Conservation (phyloP, 140 eudicot species). For the Flaveria floridana region DNA sequence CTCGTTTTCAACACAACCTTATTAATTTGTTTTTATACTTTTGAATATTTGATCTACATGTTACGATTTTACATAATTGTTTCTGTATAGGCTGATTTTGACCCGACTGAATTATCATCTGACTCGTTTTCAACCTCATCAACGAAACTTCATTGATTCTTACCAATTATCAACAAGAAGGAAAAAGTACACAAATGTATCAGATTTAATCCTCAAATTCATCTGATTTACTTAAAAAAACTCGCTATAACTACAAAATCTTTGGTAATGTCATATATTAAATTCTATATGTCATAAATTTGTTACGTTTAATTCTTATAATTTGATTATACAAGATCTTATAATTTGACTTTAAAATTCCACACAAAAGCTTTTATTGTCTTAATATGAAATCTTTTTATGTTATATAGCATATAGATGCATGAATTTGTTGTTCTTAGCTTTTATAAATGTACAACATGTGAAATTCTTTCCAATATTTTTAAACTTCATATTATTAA, state of each 20-base stretch:
- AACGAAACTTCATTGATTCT: too few species aligned
- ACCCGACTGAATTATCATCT: not conserved
- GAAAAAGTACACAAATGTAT: too few species aligned
- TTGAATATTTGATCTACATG: not conserved
- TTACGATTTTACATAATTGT: too few species aligned
- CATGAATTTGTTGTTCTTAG: not conserved
- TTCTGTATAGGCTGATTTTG: not conserved
- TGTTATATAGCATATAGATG: not conserved
- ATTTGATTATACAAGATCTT: too few species aligned
- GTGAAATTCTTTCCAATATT: not conserved
- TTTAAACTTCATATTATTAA: constrained; percentile 1
- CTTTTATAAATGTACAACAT: not conserved
- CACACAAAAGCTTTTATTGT: not conserved
- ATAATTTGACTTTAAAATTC: not conserved
- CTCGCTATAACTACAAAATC: not conserved
- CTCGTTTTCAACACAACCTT: not conserved
- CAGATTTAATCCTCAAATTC: not conserved
- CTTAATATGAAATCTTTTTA: not conserved
- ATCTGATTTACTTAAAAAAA: not conserved
- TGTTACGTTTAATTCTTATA: not conserved
- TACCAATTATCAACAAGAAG: not conserved
- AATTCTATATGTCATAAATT: not conserved
- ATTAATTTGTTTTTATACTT: not conserved
- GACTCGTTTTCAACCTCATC: not conserved
- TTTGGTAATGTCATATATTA: not conserved